Percentiles rank a stretch among this genome's conserved stretches.
Evolutionary conservation across 179 eudicot genomes (phyloP).

Genomic region (Corrigiola litoralis): DNA sequence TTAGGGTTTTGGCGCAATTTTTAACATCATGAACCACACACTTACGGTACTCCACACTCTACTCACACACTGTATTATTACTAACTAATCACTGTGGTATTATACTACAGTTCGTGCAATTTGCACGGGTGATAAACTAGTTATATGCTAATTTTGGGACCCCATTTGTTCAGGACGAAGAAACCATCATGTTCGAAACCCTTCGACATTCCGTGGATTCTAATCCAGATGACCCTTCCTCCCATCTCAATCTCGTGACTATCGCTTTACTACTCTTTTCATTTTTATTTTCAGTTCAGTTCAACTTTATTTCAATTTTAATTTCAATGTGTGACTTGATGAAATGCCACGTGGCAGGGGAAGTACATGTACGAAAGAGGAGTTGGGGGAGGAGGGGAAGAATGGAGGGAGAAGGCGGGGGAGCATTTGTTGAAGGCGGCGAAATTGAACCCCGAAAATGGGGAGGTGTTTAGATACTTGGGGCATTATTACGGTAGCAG

Average conservation of each 20-base stretch:
- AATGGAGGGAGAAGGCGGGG: slow-evolving; percentile 63
- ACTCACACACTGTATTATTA: neutral
- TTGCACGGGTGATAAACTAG: no score
- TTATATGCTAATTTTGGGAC: neutral
- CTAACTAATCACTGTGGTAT: neutral
- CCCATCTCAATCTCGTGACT: slow-evolving; percentile 29
- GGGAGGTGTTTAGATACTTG: slow-evolving; percentile 63
- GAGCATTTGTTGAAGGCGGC: slow-evolving; percentile 74
- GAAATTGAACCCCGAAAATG: slow-evolving; percentile 70
- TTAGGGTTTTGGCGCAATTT: slow-evolving; percentile 11
- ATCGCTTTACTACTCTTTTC: neutral
- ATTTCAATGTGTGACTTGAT: neutral
- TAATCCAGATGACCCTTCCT: slow-evolving; percentile 52
- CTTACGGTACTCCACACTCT: neutral
- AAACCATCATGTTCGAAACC: slow-evolving; percentile 12
- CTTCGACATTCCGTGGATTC: slow-evolving; percentile 40
- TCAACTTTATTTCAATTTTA: neutral
- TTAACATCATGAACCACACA: neutral
- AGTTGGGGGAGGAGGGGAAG: slow-evolving; percentile 61
- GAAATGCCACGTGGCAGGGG: neutral
- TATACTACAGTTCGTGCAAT: neutral
- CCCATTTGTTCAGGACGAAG: slow-evolving; percentile 26
- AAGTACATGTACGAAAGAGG: slow-evolving; percentile 41
- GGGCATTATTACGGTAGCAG: slow-evolving; percentile 77
- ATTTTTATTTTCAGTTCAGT: neutral